Evolutionary conservation across 2,329 filamentous ascomycete genomes (phyloP).

Genomic region (Clarireedia homoeocarpa): DNA sequence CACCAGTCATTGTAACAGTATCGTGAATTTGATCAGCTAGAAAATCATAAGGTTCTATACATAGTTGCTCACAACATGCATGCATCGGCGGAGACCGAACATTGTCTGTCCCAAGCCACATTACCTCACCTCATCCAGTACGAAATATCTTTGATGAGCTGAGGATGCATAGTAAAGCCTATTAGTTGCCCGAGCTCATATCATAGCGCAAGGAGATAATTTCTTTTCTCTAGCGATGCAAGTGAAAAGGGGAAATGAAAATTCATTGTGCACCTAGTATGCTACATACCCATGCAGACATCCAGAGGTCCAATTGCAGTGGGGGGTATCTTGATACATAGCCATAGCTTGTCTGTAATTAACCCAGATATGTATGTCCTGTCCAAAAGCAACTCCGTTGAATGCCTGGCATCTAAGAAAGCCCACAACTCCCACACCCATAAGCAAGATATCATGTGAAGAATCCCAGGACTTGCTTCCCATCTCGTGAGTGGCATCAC

Average conservation of each 20-base stretch:
- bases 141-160: neutral
- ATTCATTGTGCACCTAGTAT: neutral
- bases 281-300: constrained; percentile 5
- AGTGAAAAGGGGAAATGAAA: neutral
- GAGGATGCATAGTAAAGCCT: too few relatives aligned
- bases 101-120: neutral
- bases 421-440: constrained; percentile 4
- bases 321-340: constrained; percentile 7
- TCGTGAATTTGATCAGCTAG: too few relatives aligned
- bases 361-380: constrained; percentile 6
- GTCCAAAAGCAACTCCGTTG: constrained; percentile 6
- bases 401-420: constrained; percentile 5
- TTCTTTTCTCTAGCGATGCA: neutral
- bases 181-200: too few relatives aligned
- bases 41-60: too few relatives aligned
- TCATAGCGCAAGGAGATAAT: too few relatives aligned
- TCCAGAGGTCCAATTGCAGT: constrained; percentile 6
- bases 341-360: constrained; percentile 5
- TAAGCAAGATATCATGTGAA: neutral
- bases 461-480: neutral
- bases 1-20: too few relatives aligned
- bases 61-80: neutral
- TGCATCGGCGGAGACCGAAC: neutral
- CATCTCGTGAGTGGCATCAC: neutral
- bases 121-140: neutral